These are phyloP conservation scores for Schwanniomyces pseudopolymorphus DNA, from an alignment of 805 yeast genomes.

Conservation along the genomic window DNA sequence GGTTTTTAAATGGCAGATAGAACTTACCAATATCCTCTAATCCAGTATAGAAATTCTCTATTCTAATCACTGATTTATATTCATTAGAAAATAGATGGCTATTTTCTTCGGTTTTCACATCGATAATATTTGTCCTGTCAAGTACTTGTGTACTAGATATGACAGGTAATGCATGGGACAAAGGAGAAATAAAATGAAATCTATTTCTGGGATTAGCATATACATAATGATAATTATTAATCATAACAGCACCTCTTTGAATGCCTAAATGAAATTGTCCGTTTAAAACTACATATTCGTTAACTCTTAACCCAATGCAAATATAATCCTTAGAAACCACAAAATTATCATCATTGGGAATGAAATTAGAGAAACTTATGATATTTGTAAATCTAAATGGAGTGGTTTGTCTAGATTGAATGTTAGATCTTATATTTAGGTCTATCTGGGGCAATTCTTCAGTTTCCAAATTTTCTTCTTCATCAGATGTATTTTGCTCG, in stretches of 20 bases:
- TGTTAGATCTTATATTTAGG: background rate
- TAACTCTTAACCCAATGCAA: constrained; percentile 41
- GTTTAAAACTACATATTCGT: constrained; percentile 42
- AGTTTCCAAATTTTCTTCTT: constrained; percentile 14
- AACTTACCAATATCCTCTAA: constrained; percentile 43
- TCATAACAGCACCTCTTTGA: constrained; percentile 45
- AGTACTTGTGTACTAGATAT: constrained; percentile 42
- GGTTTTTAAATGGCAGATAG: constrained; percentile 45
- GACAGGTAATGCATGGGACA: constrained; percentile 41
- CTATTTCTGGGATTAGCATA: constrained; percentile 23
- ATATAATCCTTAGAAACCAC: constrained; percentile 29
- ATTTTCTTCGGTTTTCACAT: constrained; percentile 29
- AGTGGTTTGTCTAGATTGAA: constrained; percentile 2
- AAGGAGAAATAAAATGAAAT: constrained; percentile 27
- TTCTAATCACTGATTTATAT: constrained; percentile 42
- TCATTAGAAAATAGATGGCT: constrained; percentile 37
- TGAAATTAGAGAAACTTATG: constrained; percentile 33
- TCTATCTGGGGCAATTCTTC: background rate
- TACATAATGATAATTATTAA: constrained; percentile 38
- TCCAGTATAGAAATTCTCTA: constrained; percentile 42
- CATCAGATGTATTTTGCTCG: constrained; percentile 27
- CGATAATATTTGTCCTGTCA: constrained; percentile 25
- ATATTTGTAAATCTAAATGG: background rate
- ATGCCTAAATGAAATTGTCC: constrained; percentile 49
- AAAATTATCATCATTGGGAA: constrained; percentile 36